Evolutionary conservation across 345 rosid species (phyloP).

Genomic region (Mangifera indica): DNA sequence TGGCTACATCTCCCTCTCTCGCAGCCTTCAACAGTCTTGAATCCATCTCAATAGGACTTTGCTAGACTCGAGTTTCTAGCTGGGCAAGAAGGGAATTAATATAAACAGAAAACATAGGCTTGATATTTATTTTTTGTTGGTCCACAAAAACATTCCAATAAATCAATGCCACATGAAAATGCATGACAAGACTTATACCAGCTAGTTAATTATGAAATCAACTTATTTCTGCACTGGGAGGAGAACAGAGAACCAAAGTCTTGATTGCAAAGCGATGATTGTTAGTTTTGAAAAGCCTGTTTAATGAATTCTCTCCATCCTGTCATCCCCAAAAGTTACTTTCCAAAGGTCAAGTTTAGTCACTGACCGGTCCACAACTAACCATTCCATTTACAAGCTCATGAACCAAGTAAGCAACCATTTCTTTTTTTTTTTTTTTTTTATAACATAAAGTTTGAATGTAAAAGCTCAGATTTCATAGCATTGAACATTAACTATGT

Average conservation of each 20-base stretch:
- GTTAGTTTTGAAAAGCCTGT: neutral
- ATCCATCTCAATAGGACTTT: constrained; percentile 9
- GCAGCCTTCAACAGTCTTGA: constrained; percentile 17
- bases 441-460: no score
- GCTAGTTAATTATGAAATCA: neutral
- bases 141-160: neutral
- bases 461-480: no score
- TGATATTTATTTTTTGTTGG: neutral
- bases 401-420: no score
- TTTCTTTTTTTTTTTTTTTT: no score
- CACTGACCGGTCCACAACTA: no score
- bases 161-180: neutral
- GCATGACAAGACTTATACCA: neutral
- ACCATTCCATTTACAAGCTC: no score
- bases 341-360: no score
- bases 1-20: constrained; percentile 1
- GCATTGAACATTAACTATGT: no score
- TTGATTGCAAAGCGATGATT: neutral
- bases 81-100: neutral
- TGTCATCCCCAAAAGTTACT: no score
- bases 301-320: no score
- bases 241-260: neutral
- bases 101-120: neutral
- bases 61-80: neutral
- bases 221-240: neutral